These are phyloP conservation scores for Syncephalastrum sp. DNA, from an alignment of 371 early-diverging fungal species.

Conservation along the genomic window DNA sequence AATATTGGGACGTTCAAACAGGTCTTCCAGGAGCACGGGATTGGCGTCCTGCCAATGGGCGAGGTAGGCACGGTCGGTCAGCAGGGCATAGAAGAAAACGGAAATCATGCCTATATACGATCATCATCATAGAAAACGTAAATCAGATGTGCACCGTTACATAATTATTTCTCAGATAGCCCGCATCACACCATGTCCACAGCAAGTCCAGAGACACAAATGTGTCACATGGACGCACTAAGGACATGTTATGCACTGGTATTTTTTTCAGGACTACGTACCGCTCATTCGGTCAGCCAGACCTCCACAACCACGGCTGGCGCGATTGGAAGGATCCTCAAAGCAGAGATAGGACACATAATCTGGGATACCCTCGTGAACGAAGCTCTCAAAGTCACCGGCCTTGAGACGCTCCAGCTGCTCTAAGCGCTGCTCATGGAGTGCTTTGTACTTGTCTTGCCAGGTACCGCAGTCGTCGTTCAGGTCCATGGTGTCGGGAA, in stretches of 20 bases:
- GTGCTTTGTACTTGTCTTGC: slow-evolving; percentile 33
- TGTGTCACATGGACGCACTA: slow-evolving; percentile 3
- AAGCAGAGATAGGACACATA: slow-evolving; percentile 46
- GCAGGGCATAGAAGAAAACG: slow-evolving; percentile 46
- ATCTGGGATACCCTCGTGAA: slow-evolving; percentile 23
- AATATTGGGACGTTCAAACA: slow-evolving; percentile 44
- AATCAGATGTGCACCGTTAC: no score
- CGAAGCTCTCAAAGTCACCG: slow-evolving; percentile 23
- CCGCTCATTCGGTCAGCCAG: slow-evolving; percentile 52
- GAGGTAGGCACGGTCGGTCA: slow-evolving; percentile 43
- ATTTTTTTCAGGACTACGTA: slow-evolving; percentile 12
- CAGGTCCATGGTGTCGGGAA: slow-evolving; percentile 22
- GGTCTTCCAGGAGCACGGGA: slow-evolving; percentile 37
- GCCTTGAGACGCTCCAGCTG: slow-evolving; percentile 30
- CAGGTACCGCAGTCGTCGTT: slow-evolving; percentile 49
- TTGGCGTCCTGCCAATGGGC: slow-evolving; percentile 37
- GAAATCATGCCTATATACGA: slow-evolving; percentile 46
- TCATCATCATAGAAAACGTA: not conserved
- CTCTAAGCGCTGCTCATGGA: slow-evolving; percentile 36
- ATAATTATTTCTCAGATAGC: no score
- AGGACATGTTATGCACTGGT: not conserved
- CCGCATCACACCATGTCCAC: no score
- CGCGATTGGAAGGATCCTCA: slow-evolving; percentile 34
- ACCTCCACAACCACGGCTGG: slow-evolving; percentile 50
- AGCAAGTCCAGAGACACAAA: no score